These are phyloP conservation scores for Aeminium ludgeri DNA, from an alignment of 495 filamentous ascomycete genomes.

Conservation along the genomic window DNA sequence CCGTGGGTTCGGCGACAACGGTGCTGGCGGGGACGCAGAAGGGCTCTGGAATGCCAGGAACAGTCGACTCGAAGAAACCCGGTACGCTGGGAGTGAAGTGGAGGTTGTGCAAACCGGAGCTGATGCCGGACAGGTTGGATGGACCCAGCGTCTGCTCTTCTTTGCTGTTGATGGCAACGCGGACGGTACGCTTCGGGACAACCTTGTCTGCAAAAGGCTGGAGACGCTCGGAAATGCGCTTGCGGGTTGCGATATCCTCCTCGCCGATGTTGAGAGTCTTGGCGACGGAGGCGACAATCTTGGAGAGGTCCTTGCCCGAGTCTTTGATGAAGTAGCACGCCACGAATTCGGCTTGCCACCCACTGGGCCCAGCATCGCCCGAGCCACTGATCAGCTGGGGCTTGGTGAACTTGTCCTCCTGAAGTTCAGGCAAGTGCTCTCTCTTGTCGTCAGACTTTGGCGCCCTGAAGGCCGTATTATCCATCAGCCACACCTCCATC, in stretches of 20 bases:
- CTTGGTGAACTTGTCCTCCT: constrained; percentile 8
- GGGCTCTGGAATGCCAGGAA: constrained; percentile 11
- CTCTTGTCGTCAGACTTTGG: constrained; percentile 4
- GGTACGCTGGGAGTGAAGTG: constrained; percentile 16
- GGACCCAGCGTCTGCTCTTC: constrained; percentile 44
- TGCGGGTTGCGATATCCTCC: constrained; percentile 40
- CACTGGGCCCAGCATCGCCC: constrained; percentile 5
- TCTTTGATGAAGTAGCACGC: constrained; percentile 60
- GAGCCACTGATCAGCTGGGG: not conserved
- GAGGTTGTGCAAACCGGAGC: constrained; percentile 36
- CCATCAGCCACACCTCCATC: constrained; percentile 73
- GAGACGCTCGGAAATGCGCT: constrained; percentile 52
- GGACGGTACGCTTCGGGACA: constrained; percentile 47
- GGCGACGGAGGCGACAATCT: constrained; percentile 52
- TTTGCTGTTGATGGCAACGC: constrained; percentile 34
- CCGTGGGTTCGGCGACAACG: constrained; percentile 54
- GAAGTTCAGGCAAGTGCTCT: constrained; percentile 9
- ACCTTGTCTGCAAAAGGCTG: constrained; percentile 62
- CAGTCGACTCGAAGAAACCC: constrained; percentile 11
- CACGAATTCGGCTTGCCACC: constrained; percentile 68
- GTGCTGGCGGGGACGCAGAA: constrained; percentile 37
- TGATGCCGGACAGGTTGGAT: constrained; percentile 52
- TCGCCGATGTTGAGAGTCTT: constrained; percentile 49
- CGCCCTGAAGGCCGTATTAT: constrained; percentile 67
- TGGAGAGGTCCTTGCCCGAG: constrained; percentile 45